Percentiles rank a stretch among this genome's conserved stretches.
phyloP scores from a whole-genome alignment of 306 rosid genomes.

The Geum urbanum region DNA sequence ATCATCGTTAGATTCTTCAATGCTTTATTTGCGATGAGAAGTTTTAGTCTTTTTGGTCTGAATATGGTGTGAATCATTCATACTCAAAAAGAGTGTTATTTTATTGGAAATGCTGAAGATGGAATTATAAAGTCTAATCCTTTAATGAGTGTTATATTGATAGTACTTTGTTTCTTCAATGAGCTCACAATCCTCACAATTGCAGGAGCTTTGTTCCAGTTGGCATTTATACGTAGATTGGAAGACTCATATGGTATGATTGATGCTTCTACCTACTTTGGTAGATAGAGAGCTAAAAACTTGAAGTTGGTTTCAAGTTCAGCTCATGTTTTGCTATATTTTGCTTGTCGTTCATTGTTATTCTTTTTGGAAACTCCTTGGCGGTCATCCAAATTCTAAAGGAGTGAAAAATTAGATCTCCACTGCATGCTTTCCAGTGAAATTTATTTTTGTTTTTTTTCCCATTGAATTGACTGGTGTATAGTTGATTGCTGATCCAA shows the following conservation, averaged over 20 bases:
- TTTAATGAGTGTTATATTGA: background rate
- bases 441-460: background rate
- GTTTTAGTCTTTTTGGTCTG: background rate
- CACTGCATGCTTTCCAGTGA: slow-evolving; percentile 1
- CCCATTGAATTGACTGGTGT: background rate
- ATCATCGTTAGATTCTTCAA: background rate
- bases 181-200: background rate
- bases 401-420: no score
- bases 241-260: slow-evolving; percentile 91
- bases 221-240: slow-evolving; percentile 78
- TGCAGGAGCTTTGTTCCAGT: slow-evolving; percentile 88
- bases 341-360: background rate
- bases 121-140: background rate
- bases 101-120: background rate
- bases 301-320: no score
- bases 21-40: background rate
- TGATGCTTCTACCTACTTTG: slow-evolving; percentile 10
- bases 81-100: no score
- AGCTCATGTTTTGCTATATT: background rate
- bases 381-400: no score
- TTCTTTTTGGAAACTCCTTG: background rate
- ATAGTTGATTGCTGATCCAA: background rate
- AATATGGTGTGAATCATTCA: background rate
- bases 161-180: background rate
- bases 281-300: no score